Evolutionary conservation across 768 basidiomycete species (phyloP), one percentile per base, ranked within the genome.

Genomic region (Russula sp.): DNA sequence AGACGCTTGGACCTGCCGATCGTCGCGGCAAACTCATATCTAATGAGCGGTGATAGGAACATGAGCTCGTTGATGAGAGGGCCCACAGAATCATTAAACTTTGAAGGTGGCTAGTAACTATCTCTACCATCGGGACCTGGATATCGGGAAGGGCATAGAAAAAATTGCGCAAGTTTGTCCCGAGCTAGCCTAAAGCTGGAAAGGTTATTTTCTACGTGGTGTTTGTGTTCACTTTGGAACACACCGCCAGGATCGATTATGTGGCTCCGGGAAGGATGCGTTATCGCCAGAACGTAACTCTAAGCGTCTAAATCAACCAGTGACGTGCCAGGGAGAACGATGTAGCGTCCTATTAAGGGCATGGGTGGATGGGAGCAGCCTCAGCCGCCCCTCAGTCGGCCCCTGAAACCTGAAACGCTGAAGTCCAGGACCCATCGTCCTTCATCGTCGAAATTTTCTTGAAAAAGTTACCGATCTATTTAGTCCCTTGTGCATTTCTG

Each of bases 21-120:
- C 39, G 29, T 58, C 61, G 61, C 49, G 57, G 57, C 61, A 63
- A 46, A 59, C 52, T 25, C 45, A 45, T 51, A 52, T 59, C 45
- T 43, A 13, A 48, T n/a, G 32, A 38, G 57, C 5, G 39, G 38
- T 3, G 29, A 39, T 43, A 5, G 35, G 45, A 36, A 47, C 46
- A 39, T 41, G 46, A 63, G n/a, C 46, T 46, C 20, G 34, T 38
- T 36, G 52, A 45, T 29, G 25, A 42, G 43, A 48, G 29, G 61
- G 34, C 20, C 8, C 56, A 57, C 46, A 50, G n/a, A 42, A 49
- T 29, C 11, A 42, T 25, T 25, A 38, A 46, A 50, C 32, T 34
- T 14, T n/a, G 4, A 34, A n/a, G 13, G 50, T 38, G 16, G n/a
- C 22, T 20, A 49, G 14, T 29, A 29, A 29, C 48, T 13, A 18